Base-by-base conservation (phyloP, 805 yeast genomes). In the Saccharomycopsis vini region DNA sequence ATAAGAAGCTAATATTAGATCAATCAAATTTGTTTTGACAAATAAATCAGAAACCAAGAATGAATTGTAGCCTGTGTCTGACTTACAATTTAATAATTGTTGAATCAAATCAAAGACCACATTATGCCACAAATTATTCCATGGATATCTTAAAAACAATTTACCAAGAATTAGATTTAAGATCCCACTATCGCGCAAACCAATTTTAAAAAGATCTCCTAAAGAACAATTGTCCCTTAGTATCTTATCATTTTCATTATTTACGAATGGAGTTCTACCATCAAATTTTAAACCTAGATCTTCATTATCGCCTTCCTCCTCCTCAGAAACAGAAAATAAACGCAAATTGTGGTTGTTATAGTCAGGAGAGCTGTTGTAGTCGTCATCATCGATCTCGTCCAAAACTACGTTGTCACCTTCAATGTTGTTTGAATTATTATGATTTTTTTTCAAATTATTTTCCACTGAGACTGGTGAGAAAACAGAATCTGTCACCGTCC, bases 111-210 rank as follows among this genome's bases (percentile, higher is more conserved):
- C 99, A 68, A 90, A 92, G 6, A 92, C 95, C 46, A 92, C 98
- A 57, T 90, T 92, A 62, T 92, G 98, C 68, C 92, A 73, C 57
- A 92, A 92, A 58, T 92, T 92, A 61, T 92, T 92, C 97, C 97
- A 92, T 5, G 97, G 96, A 61, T 80, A 87, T 49, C 72, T 67
- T 10, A 43, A 29, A 61, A 89, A 79, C 56, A 92, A 86, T 71
- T 83, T 77, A 22, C 72, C 63, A 21, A 88, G 63, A n/a, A 89
- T 79, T 19, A 76, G 72, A 18, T 75, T 65, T 26, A 89, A 69
- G 46, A 87, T 77, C 29, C 73, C 71, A 59, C 77, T 78, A 56
- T 92, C 96, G 47, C 79, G 74, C 19, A 92, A 66, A 43, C 85
- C 79, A 39, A 87, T 83, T 61, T 92, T 92, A 56, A 89, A 75